Evolutionary conservation across 805 yeast genomes (phyloP), one percentile per base, ranked within the genome.

Genomic region (Candida nitratophila): DNA sequence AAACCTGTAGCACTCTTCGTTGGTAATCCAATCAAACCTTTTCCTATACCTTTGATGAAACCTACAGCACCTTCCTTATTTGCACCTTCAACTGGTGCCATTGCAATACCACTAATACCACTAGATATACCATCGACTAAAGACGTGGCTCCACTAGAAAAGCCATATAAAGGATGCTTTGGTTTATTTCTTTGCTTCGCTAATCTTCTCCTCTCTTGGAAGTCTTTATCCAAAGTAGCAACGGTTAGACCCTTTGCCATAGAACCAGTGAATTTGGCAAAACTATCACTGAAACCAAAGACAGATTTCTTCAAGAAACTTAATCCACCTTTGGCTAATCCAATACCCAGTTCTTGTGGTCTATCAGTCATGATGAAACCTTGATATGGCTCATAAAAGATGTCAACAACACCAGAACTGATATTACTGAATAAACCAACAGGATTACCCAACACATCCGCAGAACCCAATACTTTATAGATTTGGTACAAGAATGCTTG

Each of bases 1-100:
- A 93, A 60, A 12, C 99, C 99, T 52, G 91, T 89, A 0, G 96
- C 96, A 0, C 98, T 87, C 68, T 93, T 93, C 0, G 99, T 90
- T 0, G 99, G 99, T 27, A 95, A 66, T 0, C 99, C 99, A 45
- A 93, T 78, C n/a, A 95, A 57, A 12, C 99, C 99, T 55, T 83
- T 86, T 4, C 99, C 99, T 3, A 93, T 58, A 1, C 99, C 99
- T 58, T 82, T 87, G 66, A 93, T 79, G 60, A 93, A 91, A 0
- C 99, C 99, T 3, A 81, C 69, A 0, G 98, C 80, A 5, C 99
- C 99, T 33, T 83, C 95, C 43, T 77, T 71, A n/a, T 75, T 71
- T 0, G 96, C 96, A 8, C 98, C 99, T 53, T 84, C 83, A 46
- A 86, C 74, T 2, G 99, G 99, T 8, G 91, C 93, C 27, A 80